Conservation (phyloP, 2,329 filamentous ascomycete species). For the Alternaria ethzedia region DNA sequence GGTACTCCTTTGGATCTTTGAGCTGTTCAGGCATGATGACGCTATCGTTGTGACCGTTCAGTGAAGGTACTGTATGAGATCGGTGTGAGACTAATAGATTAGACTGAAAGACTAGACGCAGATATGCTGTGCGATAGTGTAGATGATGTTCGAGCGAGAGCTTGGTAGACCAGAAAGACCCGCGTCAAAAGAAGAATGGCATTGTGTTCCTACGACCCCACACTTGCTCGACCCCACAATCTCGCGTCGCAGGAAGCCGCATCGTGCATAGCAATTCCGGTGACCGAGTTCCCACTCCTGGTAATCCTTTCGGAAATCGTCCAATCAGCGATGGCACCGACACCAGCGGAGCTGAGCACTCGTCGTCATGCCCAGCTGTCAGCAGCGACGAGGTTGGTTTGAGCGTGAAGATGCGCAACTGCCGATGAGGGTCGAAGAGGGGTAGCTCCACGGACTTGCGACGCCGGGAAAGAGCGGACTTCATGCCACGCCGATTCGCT, state of each 20-base stretch:
- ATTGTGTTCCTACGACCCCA: constrained; percentile 7
- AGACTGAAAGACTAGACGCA: background rate
- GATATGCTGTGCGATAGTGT: background rate
- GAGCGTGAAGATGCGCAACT: constrained; percentile 22
- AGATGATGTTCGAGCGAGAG: background rate
- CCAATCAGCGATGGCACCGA: constrained; percentile 26
- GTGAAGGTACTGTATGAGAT: background rate
- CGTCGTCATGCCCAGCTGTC: background rate
- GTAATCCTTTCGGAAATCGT: background rate
- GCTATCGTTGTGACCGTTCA: background rate
- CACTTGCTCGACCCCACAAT: constrained; percentile 17
- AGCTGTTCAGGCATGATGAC: constrained; percentile 31
- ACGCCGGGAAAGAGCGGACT: constrained; percentile 18
- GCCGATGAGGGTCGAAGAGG: constrained; percentile 32
- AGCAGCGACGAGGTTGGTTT: background rate
- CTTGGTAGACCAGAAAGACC: background rate
- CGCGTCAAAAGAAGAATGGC: constrained; percentile 10
- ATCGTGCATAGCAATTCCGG: constrained; percentile 1
- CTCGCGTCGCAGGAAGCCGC: constrained; percentile 1
- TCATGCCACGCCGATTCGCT: constrained; percentile 17
- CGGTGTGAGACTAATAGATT: background rate
- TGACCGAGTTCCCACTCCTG: background rate
- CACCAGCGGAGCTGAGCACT: background rate
- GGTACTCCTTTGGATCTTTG: constrained; percentile 47
- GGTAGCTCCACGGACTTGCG: constrained; percentile 21